Evolutionary conservation across 176 grass and related monocot genomes (phyloP).

Genomic region (Chrysopogon serrulatus): DNA sequence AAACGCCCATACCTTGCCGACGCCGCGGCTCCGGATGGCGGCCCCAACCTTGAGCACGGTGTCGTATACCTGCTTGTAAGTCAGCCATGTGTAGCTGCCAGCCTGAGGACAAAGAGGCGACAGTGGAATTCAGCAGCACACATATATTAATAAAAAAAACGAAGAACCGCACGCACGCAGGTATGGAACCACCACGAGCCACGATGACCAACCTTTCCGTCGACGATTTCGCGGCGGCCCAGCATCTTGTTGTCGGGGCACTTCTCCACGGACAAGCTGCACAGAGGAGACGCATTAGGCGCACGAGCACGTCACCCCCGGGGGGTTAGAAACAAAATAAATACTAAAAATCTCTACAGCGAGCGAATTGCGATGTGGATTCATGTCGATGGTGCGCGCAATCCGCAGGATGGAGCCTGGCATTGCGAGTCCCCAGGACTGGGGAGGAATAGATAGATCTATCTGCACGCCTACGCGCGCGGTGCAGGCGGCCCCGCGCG

Average conservation of each 20-base stretch:
- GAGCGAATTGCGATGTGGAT: not conserved
- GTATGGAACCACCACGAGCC: no score
- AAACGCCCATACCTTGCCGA: slow-evolving; percentile 49
- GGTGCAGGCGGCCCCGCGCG: no score
- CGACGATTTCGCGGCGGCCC: slow-evolving; percentile 51
- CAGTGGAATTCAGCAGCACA: not conserved
- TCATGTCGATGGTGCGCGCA: not conserved
- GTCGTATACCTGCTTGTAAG: slow-evolving; percentile 81
- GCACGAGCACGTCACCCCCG: not conserved
- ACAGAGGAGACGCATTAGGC: not conserved
- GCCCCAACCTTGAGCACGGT: slow-evolving; percentile 70
- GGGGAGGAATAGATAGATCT: slow-evolving; percentile 22
- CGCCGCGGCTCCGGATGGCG: slow-evolving; percentile 57
- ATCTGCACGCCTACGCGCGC: not conserved
- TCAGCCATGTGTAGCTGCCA: slow-evolving; percentile 79
- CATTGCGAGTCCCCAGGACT: not conserved
- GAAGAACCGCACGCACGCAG: not conserved
- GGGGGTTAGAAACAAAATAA: not conserved
- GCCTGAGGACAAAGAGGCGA: slow-evolving; percentile 35
- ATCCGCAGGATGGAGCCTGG: not conserved
- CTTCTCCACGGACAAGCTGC: slow-evolving; percentile 68
- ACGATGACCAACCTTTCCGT: slow-evolving; percentile 47
- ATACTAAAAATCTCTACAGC: not conserved
- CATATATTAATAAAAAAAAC: not conserved
- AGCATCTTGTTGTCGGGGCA: slow-evolving; percentile 52